Evolutionary conservation across 495 filamentous ascomycete genomes (phyloP), one percentile per base, ranked within the genome.

Genomic region (Talaromyces liani): DNA sequence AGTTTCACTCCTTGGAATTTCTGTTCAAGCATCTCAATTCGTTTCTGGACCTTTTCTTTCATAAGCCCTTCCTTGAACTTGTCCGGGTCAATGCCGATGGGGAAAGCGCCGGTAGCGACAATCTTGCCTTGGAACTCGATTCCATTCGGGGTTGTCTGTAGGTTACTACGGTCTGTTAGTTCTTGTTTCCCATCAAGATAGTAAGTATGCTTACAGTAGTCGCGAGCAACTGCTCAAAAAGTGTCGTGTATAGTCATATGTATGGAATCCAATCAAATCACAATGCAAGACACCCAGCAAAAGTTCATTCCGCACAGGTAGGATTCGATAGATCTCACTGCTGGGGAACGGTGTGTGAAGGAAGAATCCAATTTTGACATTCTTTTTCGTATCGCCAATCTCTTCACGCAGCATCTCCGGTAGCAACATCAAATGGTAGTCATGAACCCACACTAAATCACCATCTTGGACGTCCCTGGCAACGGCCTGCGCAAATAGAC

Each of bases 311-410:
- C 91, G 81, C 25, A 94, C 91, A 10, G 91, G 91, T 20, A 95
- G 75, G 65, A 93, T 92, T 45, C 91, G 85, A 75, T 93, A 95
- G 66, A 94, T 92, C 73, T 95, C 91, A 64, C 87, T 91, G 72
- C 87, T 91, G 10, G 91, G 91, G 73, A 95, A 95, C 6, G 91
- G 90, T 0, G 91, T 95, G 68, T 95, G 91, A 22, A 95, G 79
- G 78, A 93, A 95, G 80, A 94, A 94, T 63, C 91, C 91, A 67
- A 95, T 88, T 76, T 91, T 92, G 66, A 94, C 84, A 66, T 91
- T 88, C 73, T 88, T 87, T 47, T 66, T 68, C 7, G 72, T 72
- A 41, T 83, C 74, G 36, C 84, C 84, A 59, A 87, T 77, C 67
- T 90, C 88, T 66, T 93, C 86, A 63, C 91, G 87, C 51, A 95